Evolutionary conservation across 2,329 filamentous ascomycete species (phyloP), one percentile per base, ranked within the genome.

Genomic region (Exophiala alcalophila): DNA sequence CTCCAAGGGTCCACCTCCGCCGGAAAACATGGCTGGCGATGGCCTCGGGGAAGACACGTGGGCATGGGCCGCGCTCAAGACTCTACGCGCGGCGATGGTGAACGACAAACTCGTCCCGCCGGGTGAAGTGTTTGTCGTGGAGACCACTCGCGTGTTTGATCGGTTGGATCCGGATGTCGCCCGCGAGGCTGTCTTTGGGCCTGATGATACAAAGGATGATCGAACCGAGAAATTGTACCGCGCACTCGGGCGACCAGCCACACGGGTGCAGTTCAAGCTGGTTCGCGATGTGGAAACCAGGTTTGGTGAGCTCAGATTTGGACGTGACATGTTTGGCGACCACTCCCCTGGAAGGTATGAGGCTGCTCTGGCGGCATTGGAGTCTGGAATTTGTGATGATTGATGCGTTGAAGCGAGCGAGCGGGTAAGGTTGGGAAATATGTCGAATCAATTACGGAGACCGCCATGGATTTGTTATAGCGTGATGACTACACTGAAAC

Each of bases 301-400:
- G 39, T 89, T 89, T 60, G 71, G 77, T 19, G 84, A 89, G 65
- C 68, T 88, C 28, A 70, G 75, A 29, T 88, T 90, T 59, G 82
- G 80, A 4, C 77, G 80, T 16, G 80, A 81, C 32, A 86, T 88
- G 82, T 68, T 90, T 63, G 73, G 78, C 46, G 85, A 90, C 60
- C 85, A 90, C 59, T 86, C 78, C 52, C 85, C 85, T 3, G 83
- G 78, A 18, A 72, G 80, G 52, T 90, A 90, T 59, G 85, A 89
- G 62, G 75, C 78, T 46, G 80, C 78, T 44, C 63, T 90, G 54
- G 76, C 78, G 43, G 77, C 78, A 47, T 66, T 89, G 59, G 64
- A 65, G 37, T 46, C 56, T 65, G 59, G 67, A 63, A 50, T 62
- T 67, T 63, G 56, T 68, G 54, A 69, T 65, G 57, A 64, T 62